Evolutionary conservation across 2,329 filamentous ascomycete genomes (phyloP).

Genomic region (Cordyceps cateniannulata): DNA sequence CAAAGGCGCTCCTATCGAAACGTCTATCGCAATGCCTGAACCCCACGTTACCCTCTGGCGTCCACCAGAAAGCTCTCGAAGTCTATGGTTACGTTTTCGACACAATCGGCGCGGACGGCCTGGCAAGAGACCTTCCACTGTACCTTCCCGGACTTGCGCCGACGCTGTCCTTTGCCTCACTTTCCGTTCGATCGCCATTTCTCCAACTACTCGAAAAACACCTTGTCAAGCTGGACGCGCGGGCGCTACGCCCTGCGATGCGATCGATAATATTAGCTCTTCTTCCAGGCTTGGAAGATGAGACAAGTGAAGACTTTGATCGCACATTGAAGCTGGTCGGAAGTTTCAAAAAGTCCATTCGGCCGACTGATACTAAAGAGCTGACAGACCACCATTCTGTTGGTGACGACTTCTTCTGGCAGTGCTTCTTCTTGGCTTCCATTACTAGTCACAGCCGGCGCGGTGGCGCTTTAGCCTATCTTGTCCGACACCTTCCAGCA

Average conservation of each 20-base stretch:
- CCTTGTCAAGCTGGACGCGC: constrained; percentile 64
- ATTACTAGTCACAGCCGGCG: constrained; percentile 84
- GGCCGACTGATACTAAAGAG: constrained; percentile 44
- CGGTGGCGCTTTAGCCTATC: constrained; percentile 80
- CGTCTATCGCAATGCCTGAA: constrained; percentile 93
- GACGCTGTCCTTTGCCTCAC: constrained; percentile 87
- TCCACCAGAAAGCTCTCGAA: constrained; percentile 95
- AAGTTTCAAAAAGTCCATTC: constrained; percentile 64
- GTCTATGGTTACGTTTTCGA: constrained; percentile 88
- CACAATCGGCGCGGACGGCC: constrained; percentile 71
- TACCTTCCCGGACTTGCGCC: constrained; percentile 87
- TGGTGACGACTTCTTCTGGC: constrained; percentile 91
- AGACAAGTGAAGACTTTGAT: constrained; percentile 96
- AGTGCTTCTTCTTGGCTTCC: constrained; percentile 89
- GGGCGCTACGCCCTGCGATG: constrained; percentile 74
- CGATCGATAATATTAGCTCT: constrained; percentile 87
- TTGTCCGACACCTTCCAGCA: constrained; percentile 67
- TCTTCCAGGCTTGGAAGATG: constrained; percentile 87
- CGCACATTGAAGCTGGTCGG: constrained; percentile 73
- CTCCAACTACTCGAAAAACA: constrained; percentile 77
- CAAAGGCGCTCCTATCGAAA: constrained; percentile 78
- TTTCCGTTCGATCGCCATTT: constrained; percentile 81
- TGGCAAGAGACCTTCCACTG: constrained; percentile 75
- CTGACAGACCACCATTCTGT: constrained; percentile 48
- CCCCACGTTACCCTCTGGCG: constrained; percentile 84